These are phyloP conservation scores for Rubroshorea leprosula DNA, from an alignment of 345 rosid species.

Conservation along the genomic window DNA sequence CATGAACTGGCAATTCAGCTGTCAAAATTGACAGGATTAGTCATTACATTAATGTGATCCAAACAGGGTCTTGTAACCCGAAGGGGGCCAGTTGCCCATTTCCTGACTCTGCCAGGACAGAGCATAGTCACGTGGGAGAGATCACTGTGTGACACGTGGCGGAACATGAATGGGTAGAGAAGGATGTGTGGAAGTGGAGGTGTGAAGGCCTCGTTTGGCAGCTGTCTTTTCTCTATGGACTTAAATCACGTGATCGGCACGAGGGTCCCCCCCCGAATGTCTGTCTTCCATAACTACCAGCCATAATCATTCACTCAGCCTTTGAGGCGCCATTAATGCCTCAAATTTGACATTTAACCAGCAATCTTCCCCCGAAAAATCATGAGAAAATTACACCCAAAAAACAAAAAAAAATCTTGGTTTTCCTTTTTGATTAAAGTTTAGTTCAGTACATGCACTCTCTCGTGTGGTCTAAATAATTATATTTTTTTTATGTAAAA, in stretches of 20 bases:
- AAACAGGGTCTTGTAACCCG: not conserved
- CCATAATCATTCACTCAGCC: not conserved
- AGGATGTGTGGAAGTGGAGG: not conserved
- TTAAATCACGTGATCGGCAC: slow-evolving; percentile 30
- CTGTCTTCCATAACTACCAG: slow-evolving; percentile 24
- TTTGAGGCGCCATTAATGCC: slow-evolving; percentile 10
- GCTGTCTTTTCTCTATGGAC: slow-evolving; percentile 17
- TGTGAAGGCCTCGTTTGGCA: slow-evolving; percentile 21
- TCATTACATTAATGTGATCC: not conserved
- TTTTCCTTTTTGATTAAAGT: no score
- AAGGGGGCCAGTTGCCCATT: not conserved
- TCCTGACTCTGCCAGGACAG: not conserved
- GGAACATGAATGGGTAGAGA: not conserved
- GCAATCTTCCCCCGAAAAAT: no score
- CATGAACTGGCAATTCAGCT: no score
- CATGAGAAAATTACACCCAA: no score
- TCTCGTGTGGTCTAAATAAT: no score
- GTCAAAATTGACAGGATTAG: not conserved
- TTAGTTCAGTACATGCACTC: no score
- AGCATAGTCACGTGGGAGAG: slow-evolving; percentile 14
- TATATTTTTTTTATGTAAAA: no score
- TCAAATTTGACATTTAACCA: not conserved
- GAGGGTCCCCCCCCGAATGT: slow-evolving; percentile 34
- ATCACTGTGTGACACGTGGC: slow-evolving; percentile 7
- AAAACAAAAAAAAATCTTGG: no score